Percentiles rank a stretch among this genome's conserved stretches.
phyloP scores from a whole-genome alignment of 345 rosid genomes.

The Dipteronia dyeriana region DNA sequence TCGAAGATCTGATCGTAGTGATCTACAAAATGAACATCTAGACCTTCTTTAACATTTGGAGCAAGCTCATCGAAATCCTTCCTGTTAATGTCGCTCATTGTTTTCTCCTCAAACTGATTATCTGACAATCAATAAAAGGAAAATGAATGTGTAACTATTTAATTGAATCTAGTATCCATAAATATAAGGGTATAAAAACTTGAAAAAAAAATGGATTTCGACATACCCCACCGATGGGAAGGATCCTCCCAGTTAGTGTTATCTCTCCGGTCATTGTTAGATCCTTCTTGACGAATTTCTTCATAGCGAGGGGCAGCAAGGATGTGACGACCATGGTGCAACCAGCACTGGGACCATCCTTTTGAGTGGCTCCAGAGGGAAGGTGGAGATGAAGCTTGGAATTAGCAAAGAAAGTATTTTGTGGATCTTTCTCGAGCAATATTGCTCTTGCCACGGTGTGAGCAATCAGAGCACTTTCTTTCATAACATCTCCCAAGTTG shows the following conservation, averaged over 20 bases:
- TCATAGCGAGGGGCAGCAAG: conserved; percentile 83
- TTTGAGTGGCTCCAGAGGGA: conserved; percentile 97
- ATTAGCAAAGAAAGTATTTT: conserved; percentile 71
- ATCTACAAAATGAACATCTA: conserved; percentile 90
- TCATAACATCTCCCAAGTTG: conserved; percentile 99
- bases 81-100: conserved; percentile 82
- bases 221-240: conserved; percentile 99
- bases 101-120: conserved; percentile 89
- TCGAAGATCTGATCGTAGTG: conserved; percentile 63
- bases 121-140: background rate
- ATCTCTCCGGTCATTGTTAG: conserved; percentile 99
- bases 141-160: background rate
- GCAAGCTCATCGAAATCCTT: conserved; percentile 94
- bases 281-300: conserved; percentile 70
- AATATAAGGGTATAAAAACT: background rate
- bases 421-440: conserved; percentile 68
- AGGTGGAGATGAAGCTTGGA: conserved; percentile 96
- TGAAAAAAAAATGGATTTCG: background rate
- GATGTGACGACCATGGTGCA: conserved; percentile 99
- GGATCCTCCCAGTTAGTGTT: conserved; percentile 82
- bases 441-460: conserved; percentile 83
- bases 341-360: conserved; percentile 99
- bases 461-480: conserved; percentile 95
- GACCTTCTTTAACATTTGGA: conserved; percentile 81
- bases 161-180: no score